Conservation (phyloP, 2,329 filamentous ascomycete genomes). For the Chaetomium globosum region DNA sequence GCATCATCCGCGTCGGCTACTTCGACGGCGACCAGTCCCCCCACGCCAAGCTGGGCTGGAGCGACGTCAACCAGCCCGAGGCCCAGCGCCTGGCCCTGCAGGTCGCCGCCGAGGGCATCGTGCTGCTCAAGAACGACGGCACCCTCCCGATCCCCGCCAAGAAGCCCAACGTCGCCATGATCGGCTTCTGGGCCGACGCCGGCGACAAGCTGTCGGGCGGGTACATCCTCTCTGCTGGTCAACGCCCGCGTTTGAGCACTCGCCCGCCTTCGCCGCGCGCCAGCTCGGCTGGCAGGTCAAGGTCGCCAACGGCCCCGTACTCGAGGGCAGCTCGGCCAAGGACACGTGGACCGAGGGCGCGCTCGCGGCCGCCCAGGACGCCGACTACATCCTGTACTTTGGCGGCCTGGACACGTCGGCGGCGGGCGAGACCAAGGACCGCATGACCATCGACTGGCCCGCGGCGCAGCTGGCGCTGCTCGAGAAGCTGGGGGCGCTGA, state of each 20-base stretch:
- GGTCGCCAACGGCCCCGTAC: constrained; percentile 45
- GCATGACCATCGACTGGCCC: constrained; percentile 55
- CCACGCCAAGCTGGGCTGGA: constrained; percentile 57
- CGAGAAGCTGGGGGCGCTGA: constrained; percentile 45
- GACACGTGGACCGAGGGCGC: constrained; percentile 44
- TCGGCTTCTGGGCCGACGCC: constrained; percentile 61
- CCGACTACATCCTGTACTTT: constrained; percentile 57
- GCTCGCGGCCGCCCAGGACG: constrained; percentile 46
- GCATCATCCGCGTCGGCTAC: constrained; percentile 59
- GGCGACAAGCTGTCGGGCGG: constrained; percentile 60
- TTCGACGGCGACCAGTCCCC: constrained; percentile 51
- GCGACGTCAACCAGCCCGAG: constrained; percentile 57
- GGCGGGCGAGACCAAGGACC: constrained; percentile 56
- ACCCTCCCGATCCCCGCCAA: constrained; percentile 53
- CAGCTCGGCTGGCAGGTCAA: constrained; percentile 49
- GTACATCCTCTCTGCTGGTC: too few relatives aligned
- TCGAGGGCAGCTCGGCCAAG: constrained; percentile 34
- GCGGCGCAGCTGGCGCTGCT: constrained; percentile 56
- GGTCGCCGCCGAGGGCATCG: constrained; percentile 52
- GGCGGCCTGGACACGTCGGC: constrained; percentile 58
- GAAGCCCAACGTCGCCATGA: constrained; percentile 50
- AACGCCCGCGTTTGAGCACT: constrained; percentile 57
- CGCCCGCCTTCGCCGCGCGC: constrained; percentile 55
- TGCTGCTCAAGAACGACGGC: constrained; percentile 58
- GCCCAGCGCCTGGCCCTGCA: constrained; percentile 59